A percentile compares a stretch with the other conserved stretches of the same genome.
Evolutionary conservation across 805 yeast genomes (phyloP).

Genomic region (Blastobotrys americana): DNA sequence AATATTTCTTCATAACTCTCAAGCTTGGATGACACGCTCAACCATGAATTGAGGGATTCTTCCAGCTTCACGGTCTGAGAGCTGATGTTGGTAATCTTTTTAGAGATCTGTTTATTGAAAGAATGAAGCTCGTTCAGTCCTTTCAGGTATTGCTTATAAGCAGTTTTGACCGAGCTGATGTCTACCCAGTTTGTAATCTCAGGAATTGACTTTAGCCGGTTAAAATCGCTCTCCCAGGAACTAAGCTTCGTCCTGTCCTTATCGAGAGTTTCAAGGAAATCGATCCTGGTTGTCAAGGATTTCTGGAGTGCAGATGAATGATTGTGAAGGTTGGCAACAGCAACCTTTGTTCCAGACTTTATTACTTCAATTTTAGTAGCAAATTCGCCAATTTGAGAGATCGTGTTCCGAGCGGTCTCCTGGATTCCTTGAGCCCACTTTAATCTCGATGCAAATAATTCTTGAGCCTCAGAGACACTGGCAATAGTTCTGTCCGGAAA

Average conservation of each 20-base stretch:
- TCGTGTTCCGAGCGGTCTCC: neutral
- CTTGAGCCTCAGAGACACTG: neutral
- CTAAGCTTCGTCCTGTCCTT: slow-evolving; percentile 11
- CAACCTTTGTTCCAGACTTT: slow-evolving; percentile 21
- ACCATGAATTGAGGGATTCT: neutral
- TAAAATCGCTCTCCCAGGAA: neutral
- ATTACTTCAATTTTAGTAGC: slow-evolving; percentile 16
- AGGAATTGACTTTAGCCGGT: slow-evolving; percentile 10
- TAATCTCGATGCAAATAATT: slow-evolving; percentile 9
- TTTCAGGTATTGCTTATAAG: neutral
- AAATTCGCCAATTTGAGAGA: neutral
- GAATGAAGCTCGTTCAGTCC: neutral
- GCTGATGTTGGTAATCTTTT: neutral
- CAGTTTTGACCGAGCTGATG: neutral
- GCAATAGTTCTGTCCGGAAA: neutral
- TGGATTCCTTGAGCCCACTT: slow-evolving; percentile 14
- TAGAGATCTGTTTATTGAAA: neutral
- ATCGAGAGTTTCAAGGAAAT: slow-evolving; percentile 19
- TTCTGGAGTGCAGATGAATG: slow-evolving; percentile 20
- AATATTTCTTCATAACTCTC: slow-evolving; percentile 15
- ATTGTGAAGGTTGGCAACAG: slow-evolving; percentile 21
- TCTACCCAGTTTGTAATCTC: neutral
- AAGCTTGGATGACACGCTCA: neutral
- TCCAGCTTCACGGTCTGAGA: neutral
- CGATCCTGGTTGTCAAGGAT: slow-evolving; percentile 20